Base-by-base conservation (phyloP, 345 rosid species). In the Bretschneidera sinensis region DNA sequence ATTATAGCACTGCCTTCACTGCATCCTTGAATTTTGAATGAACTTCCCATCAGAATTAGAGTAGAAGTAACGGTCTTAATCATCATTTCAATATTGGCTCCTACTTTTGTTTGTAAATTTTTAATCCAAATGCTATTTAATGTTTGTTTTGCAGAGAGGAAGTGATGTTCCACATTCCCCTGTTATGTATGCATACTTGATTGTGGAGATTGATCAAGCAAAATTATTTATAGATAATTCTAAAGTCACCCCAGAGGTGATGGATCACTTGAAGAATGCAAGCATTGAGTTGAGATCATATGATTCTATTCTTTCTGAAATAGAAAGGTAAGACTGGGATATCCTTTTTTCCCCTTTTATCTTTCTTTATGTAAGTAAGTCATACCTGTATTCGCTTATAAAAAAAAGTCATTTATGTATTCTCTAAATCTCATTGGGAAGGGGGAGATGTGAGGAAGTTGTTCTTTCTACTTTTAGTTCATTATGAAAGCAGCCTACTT, bases 111-210 rank as follows among this genome's bases (percentile, higher is more conserved):
- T 39, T 39, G 53, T 48, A 54, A 22, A 58, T 45, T 9, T 50
- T 10, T 48, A 18, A 61, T 33, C 20, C 23, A n/a, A 62, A 43
- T 55, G 23, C 21, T 22, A n/a, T 54, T 21, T 52, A 47, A 21
- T 51, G 35, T 57, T 64, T 57, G 57, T 62, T 63, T 72, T 80
- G 78, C 81, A 92, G 98, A 85, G 98, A 80, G 98, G 97, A 71
- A 74, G 82, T 25, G 98, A 92, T 75, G 85, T 89, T 77, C 97
- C 97, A 63, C 86, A 92, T 81, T 89, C 97, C n/a, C 97, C 98
- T 57, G 97, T 92, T 60, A 83, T 78, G 83, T 92, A 92, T 69
- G 91, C 97, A 25, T 89, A 92, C 79, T 70, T 92, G 59, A 77
- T 84, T 18, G 88, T 92, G 52, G 95, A 79, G 79, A 70, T 78